These are phyloP conservation scores for Schizochytrium sp. DNA, from an alignment of 108 stramenopile species.

Conservation along the genomic window DNA sequence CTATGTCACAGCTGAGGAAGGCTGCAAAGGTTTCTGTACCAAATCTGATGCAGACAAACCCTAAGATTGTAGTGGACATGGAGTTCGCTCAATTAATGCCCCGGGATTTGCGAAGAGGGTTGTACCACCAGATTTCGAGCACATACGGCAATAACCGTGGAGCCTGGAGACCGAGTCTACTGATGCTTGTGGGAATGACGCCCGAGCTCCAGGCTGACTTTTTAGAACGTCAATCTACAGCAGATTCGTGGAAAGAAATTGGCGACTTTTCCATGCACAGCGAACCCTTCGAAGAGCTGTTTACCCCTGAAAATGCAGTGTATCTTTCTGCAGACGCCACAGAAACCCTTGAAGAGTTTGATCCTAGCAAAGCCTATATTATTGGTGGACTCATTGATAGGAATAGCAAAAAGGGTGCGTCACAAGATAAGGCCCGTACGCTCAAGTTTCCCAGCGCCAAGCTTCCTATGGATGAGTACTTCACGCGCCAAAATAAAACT, in stretches of 20 bases:
- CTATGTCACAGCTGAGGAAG: not conserved
- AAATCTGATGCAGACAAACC: not conserved
- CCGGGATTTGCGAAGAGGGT: not conserved
- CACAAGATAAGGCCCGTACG: not conserved
- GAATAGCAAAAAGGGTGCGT: constrained; percentile 40
- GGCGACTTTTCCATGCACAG: constrained; percentile 1
- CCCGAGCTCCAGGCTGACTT: constrained; percentile 2
- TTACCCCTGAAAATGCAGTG: not conserved
- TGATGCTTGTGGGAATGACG: constrained; percentile 27
- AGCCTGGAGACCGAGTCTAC: not conserved
- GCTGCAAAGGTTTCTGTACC: not conserved
- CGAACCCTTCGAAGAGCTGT: constrained; percentile 8
- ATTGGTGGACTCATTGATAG: constrained; percentile 27
- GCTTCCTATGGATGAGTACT: constrained; percentile 34
- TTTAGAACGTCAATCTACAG: not conserved
- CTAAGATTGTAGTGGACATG: constrained; percentile 51
- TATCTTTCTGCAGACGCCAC: constrained; percentile 41
- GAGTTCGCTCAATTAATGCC: not conserved
- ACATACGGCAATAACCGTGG: not conserved
- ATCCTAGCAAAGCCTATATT: constrained; percentile 37
- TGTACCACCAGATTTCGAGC: not conserved
- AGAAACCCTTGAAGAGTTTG: not conserved
- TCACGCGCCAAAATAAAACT: not conserved
- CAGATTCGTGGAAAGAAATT: not conserved
- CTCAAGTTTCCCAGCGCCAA: constrained; percentile 2